Evolutionary conservation across 2,329 filamentous ascomycete genomes (phyloP), one percentile per base, ranked within the genome.

Genomic region (Penicillium sp.): DNA sequence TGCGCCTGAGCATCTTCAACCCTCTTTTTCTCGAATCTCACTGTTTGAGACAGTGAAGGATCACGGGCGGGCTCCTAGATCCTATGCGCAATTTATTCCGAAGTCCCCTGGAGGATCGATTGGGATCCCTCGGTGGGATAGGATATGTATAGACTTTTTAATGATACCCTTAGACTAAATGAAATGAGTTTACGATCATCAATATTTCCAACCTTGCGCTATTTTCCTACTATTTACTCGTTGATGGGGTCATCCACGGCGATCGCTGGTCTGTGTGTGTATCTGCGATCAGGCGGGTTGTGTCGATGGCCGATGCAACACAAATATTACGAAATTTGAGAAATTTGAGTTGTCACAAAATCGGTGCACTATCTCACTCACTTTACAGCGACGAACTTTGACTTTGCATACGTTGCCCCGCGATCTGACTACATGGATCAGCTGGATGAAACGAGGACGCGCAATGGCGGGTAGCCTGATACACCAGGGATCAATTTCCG

Each of bases 141-240:
- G 29, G 17, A 50, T 45, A n/a, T 52, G 17, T 29, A 46, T 50
- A 58, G 51, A 58, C 8, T 43, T 54, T 53, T 53, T 35, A 56
- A 45, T 56, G 56, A 58, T 56, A 58, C 56, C 56, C 52, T 31
- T 58, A 56, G 33, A 55, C 15, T 50, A 46, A 45, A 50, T 56
- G 45, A 50, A 49, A 56, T 31, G 56, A 58, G 19, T 50, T 58
- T 21, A 43, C 40, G 52, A 45, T 50, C n/a, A 4, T 45, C 31
- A 15, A 42, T 35, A 23, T 21, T 21, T 9, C 6, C 21, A 41
- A 48, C 7, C 8, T 12, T 25, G 19, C 31, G 21, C 33, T 27
- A 1, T 35, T 37, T 12, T n/a, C 19, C 19, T 19, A 6, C 19
- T 41, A 17, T 9, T 48, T 23, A 31, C 31, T 48, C n/a, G 19